These are phyloP conservation scores for Pseudocercospora vitis DNA, from an alignment of 2,329 filamentous ascomycete species.

Conservation along the genomic window DNA sequence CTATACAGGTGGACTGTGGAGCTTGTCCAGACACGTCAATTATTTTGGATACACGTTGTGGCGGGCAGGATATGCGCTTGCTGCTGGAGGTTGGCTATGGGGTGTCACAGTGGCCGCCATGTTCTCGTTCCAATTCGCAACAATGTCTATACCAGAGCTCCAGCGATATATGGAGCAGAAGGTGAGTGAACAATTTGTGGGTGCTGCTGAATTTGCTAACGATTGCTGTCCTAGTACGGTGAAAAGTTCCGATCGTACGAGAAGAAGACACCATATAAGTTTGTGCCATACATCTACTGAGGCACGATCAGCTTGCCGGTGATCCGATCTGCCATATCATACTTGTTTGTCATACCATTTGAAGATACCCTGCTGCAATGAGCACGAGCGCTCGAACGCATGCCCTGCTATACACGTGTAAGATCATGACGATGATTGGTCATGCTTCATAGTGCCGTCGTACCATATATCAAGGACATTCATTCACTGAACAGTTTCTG, in stretches of 20 bases:
- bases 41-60: conserved; percentile 56
- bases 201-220: conserved; percentile 3
- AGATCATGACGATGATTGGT: neutral
- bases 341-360: neutral
- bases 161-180: conserved; percentile 51
- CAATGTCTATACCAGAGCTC: conserved; percentile 48
- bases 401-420: neutral
- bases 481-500: neutral
- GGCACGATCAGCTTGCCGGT: neutral
- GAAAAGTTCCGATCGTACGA: conserved; percentile 42
- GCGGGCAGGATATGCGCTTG: conserved; percentile 52
- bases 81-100: conserved; percentile 49
- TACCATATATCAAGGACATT: neutral
- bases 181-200: conserved; percentile 29
- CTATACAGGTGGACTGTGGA: conserved; percentile 53
- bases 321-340: neutral
- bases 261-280: conserved; percentile 41
- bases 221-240: conserved; percentile 38
- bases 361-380: conserved; percentile 2
- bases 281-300: conserved; percentile 39
- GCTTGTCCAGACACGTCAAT: conserved; percentile 54
- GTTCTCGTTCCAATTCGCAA: conserved; percentile 49
- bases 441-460: neutral
- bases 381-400: neutral
- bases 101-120: conserved; percentile 44